Evolutionary conservation across 768 basidiomycete genomes (phyloP).

Genomic region (Boletellus sp.): DNA sequence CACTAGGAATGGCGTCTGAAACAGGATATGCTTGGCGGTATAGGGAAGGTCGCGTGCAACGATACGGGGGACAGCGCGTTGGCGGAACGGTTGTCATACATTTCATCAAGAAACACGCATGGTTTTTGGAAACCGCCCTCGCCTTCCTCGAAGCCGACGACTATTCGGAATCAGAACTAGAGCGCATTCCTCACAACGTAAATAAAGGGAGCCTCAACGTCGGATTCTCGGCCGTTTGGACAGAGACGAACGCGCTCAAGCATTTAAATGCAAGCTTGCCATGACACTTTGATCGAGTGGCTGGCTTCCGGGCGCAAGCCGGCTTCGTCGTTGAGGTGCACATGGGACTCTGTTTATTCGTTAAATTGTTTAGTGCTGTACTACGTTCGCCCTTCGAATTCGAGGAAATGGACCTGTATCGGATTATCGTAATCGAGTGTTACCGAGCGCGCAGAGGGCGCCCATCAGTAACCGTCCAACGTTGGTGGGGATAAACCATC

Average conservation of each 20-base stretch:
- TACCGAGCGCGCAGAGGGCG: not conserved
- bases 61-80: conserved; percentile 65
- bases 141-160: conserved; percentile 83
- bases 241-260: conserved; percentile 24
- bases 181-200: conserved; percentile 6
- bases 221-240: conserved; percentile 29
- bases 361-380: conserved; percentile 14
- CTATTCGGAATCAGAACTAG: conserved; percentile 45
- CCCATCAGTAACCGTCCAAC: conserved; percentile 26
- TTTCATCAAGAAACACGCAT: conserved; percentile 95
- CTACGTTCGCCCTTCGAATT: conserved; percentile 2
- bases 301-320: not conserved
- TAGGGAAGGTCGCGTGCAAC: conserved; percentile 64
- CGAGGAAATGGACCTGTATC: conserved; percentile 4
- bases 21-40: conserved; percentile 65
- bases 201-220: conserved; percentile 15
- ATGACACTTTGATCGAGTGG: not conserved
- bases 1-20: conserved; percentile 52
- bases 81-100: conserved; percentile 96
- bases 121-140: conserved; percentile 92
- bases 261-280: conserved; percentile 9
- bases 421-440: not conserved
- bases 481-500: conserved; percentile 17
- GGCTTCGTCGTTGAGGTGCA: not conserved
- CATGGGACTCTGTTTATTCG: conserved; percentile 18